Percentiles rank a stretch among this genome's conserved stretches.
phyloP scores from a whole-genome alignment of 192 early-diverging fungal species.

The Jimgerdemannia flammicorona region DNA sequence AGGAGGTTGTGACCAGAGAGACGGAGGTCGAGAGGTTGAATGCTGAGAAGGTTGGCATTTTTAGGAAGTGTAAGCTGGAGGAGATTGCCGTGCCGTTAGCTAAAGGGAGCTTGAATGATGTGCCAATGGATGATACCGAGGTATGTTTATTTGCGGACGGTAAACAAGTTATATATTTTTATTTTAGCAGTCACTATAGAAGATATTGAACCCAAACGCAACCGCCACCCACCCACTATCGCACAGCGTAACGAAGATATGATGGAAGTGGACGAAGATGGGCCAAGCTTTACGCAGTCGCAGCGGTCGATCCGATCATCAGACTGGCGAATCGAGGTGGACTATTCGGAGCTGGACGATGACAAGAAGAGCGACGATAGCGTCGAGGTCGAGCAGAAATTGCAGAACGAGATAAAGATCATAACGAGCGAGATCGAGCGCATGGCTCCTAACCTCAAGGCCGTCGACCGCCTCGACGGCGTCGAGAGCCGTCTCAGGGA shows the following conservation, averaged over 20 bases:
- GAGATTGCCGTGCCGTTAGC: constrained; percentile 86
- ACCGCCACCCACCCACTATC: too few relatives aligned
- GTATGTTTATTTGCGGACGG: constrained; percentile 29
- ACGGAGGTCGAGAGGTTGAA: constrained; percentile 74
- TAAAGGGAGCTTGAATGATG: constrained; percentile 68
- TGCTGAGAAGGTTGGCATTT: constrained; percentile 74
- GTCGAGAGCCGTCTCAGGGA: constrained; percentile 75
- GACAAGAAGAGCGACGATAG: constrained; percentile 41
- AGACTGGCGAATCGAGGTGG: constrained; percentile 54
- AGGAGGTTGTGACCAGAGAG: constrained; percentile 59
- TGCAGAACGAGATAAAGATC: constrained; percentile 56
- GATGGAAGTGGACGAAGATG: constrained; percentile 47
- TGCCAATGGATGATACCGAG: constrained; percentile 66
- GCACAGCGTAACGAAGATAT: constrained; percentile 23
- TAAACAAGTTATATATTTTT: too few relatives aligned
- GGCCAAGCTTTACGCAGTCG: constrained; percentile 3
- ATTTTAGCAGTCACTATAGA: too few relatives aligned
- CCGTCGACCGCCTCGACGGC: constrained; percentile 80
- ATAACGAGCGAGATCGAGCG: constrained; percentile 71
- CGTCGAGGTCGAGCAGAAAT: constrained; percentile 55
- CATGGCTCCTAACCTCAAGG: constrained; percentile 89
- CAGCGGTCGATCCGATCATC: constrained; percentile 21
- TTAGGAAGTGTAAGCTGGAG: constrained; percentile 89
- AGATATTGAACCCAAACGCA: too few relatives aligned
- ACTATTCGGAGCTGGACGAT: constrained; percentile 53